These are phyloP conservation scores for Tylopilus felleus DNA, from an alignment of 768 basidiomycete species.

Conservation along the genomic window DNA sequence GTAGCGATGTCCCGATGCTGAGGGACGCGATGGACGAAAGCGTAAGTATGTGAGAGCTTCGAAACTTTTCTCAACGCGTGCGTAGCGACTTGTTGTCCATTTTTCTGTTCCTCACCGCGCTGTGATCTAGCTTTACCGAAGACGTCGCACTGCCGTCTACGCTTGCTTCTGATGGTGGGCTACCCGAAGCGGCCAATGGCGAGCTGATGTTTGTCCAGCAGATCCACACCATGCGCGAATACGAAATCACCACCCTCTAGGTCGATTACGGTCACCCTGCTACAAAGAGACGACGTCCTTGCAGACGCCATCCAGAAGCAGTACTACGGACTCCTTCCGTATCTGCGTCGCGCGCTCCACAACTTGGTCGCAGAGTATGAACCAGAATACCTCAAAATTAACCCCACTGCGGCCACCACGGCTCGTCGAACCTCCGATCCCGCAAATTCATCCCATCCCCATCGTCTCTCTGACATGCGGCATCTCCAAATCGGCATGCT, in stretches of 20 bases:
- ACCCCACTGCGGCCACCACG: conserved; percentile 82
- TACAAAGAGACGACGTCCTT: conserved; percentile 87
- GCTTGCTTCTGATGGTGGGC: conserved; percentile 69
- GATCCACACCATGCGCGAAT: conserved; percentile 93
- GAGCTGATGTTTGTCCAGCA: conserved; percentile 86
- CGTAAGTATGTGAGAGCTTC: conserved; percentile 87
- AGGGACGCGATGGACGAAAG: conserved; percentile 97
- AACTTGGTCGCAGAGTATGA: conserved; percentile 87
- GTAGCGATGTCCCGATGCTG: conserved; percentile 78
- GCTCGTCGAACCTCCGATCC: conserved; percentile 83
- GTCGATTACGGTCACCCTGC: conserved; percentile 91
- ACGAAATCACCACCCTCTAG: conserved; percentile 92
- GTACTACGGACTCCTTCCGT: conserved; percentile 96
- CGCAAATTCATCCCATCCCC: conserved; percentile 97
- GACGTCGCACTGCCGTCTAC: conserved; percentile 73
- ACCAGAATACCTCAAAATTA: conserved; percentile 93
- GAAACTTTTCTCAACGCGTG: conserved; percentile 90
- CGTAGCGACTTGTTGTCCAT: conserved; percentile 25
- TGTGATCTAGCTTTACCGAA: conserved; percentile 68
- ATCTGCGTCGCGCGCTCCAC: conserved; percentile 85
- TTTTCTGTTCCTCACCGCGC: not conserved
- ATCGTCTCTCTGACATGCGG: conserved; percentile 91
- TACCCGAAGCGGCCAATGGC: conserved; percentile 52
- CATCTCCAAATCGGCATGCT: conserved; percentile 93
- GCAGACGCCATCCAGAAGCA: conserved; percentile 92